phyloP scores from a whole-genome alignment of 2,329 filamentous ascomycete species.

The Pseudogymnoascus sp. region DNA sequence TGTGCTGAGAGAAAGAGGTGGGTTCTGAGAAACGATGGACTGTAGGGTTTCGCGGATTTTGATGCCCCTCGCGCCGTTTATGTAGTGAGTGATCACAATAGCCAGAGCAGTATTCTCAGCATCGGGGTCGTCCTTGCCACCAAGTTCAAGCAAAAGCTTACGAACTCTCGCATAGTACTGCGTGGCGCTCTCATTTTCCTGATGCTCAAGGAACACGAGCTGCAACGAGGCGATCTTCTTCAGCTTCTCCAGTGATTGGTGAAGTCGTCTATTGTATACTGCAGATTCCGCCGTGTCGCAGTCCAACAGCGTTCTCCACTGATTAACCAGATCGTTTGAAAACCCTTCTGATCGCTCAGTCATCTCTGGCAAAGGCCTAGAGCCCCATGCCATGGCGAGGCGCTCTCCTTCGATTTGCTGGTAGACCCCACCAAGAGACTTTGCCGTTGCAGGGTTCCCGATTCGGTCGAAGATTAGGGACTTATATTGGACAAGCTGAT shows the following conservation, averaged over 20 bases:
- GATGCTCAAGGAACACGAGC: constrained; percentile 45
- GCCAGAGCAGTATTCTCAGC: constrained; percentile 20
- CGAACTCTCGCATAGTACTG: constrained; percentile 41
- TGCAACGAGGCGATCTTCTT: constrained; percentile 45
- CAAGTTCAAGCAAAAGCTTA: constrained; percentile 33
- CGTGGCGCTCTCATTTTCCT: constrained; percentile 41
- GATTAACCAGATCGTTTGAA: constrained; percentile 31
- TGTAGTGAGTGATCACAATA: constrained; percentile 37
- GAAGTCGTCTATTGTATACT: constrained; percentile 45
- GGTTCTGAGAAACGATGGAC: constrained; percentile 31
- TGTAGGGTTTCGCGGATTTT: constrained; percentile 37
- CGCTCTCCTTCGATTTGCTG: constrained; percentile 49
- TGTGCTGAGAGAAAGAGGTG: not conserved
- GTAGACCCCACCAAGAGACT: constrained; percentile 45
- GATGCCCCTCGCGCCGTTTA: constrained; percentile 42
- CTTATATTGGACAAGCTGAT: constrained; percentile 37
- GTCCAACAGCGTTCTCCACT: constrained; percentile 35
- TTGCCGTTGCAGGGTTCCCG: constrained; percentile 28
- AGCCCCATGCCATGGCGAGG: constrained; percentile 40
- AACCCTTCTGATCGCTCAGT: constrained; percentile 31
- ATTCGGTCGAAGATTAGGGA: constrained; percentile 34
- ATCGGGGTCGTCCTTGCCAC: constrained; percentile 19
- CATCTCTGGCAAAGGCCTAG: constrained; percentile 29
- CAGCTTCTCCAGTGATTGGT: constrained; percentile 39
- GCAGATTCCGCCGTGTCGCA: constrained; percentile 36